A percentile compares a stretch with the other conserved stretches of the same genome.
Evolutionary conservation across 2,329 filamentous ascomycete species (phyloP).

Genomic region (Phyllosticta citribraziliensis): DNA sequence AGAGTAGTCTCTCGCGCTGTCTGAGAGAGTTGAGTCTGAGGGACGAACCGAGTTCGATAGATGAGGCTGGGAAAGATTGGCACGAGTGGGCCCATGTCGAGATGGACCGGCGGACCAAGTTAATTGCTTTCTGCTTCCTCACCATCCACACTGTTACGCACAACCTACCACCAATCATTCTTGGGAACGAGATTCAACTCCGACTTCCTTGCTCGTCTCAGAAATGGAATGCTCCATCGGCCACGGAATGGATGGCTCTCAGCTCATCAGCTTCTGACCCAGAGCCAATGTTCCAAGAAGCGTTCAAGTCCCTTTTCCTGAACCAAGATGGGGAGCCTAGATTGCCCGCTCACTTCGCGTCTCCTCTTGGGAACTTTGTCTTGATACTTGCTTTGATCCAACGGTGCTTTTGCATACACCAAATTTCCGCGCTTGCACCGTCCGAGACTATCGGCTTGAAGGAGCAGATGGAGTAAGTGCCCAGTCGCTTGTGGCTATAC

Average conservation of each 20-base stretch:
- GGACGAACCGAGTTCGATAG: constrained; percentile 13
- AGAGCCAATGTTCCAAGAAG: constrained; percentile 21
- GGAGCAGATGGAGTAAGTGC: constrained; percentile 16
- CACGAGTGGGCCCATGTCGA: constrained; percentile 22
- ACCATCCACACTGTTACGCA: constrained; percentile 25
- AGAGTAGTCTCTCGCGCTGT: constrained; percentile 19
- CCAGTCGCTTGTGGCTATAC: not conserved
- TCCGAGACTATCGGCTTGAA: constrained; percentile 15
- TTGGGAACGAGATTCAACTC: constrained; percentile 21
- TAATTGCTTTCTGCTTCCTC: constrained; percentile 24
- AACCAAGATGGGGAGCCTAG: constrained; percentile 13
- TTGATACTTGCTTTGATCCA: constrained; percentile 23
- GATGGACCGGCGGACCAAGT: constrained; percentile 21
- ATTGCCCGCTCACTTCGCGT: constrained; percentile 18
- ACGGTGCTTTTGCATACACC: constrained; percentile 20
- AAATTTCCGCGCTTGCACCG: constrained; percentile 18
- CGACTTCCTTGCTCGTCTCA: constrained; percentile 19
- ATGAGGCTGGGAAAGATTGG: constrained; percentile 18
- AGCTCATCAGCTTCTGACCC: constrained; percentile 18
- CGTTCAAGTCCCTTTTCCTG: constrained; percentile 18
- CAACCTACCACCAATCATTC: constrained; percentile 21
- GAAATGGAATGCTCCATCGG: constrained; percentile 20
- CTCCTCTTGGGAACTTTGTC: constrained; percentile 23
- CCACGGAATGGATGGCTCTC: constrained; percentile 19
- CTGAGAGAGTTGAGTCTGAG: constrained; percentile 21